Percentiles rank a stretch among this genome's conserved stretches.
Evolutionary conservation across 345 rosid species (phyloP).

Genomic region (Euphorbia peplus): DNA sequence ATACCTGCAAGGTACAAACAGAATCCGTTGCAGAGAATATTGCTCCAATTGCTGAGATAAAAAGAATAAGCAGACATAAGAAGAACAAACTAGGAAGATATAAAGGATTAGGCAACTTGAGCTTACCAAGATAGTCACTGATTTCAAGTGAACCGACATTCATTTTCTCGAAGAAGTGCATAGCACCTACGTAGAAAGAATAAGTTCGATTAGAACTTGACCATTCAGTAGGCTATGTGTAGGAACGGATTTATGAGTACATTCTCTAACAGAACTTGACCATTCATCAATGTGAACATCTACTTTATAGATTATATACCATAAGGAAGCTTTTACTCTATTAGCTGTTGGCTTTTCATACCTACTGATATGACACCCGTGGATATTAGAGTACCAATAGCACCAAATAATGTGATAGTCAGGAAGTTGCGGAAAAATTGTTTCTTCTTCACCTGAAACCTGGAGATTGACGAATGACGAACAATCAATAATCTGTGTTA

Average conservation of each 20-base stretch:
- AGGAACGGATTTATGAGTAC: not conserved
- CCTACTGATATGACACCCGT: slow-evolving; percentile 74
- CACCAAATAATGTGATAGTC: slow-evolving; percentile 93
- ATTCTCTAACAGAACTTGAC: too few species aligned
- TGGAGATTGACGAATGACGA: slow-evolving; percentile 15
- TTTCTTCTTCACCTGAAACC: slow-evolving; percentile 99
- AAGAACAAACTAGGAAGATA: not conserved
- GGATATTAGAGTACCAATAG: slow-evolving; percentile 90
- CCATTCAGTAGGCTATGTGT: not conserved
- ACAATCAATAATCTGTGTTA: not conserved
- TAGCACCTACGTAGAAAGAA: slow-evolving; percentile 53
- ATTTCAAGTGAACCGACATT: slow-evolving; percentile 57
- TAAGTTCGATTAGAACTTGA: slow-evolving; percentile 7
- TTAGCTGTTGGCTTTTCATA: slow-evolving; percentile 19
- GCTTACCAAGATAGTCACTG: slow-evolving; percentile 78
- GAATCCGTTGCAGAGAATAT: slow-evolving; percentile 98
- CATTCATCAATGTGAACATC: not conserved
- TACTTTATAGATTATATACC: not conserved
- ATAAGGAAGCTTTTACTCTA: not conserved
- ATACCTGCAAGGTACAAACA: slow-evolving; percentile 95
- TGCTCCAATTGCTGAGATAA: slow-evolving; percentile 81
- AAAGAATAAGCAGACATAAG: slow-evolving; percentile 2
- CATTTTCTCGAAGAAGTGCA: slow-evolving; percentile 63
- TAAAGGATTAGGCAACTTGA: slow-evolving; percentile 6
- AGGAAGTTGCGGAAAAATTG: slow-evolving; percentile 94